These are phyloP conservation scores for Arthrobotrys pseudoclavata DNA, from an alignment of 2,329 filamentous ascomycete genomes.

Conservation along the genomic window DNA sequence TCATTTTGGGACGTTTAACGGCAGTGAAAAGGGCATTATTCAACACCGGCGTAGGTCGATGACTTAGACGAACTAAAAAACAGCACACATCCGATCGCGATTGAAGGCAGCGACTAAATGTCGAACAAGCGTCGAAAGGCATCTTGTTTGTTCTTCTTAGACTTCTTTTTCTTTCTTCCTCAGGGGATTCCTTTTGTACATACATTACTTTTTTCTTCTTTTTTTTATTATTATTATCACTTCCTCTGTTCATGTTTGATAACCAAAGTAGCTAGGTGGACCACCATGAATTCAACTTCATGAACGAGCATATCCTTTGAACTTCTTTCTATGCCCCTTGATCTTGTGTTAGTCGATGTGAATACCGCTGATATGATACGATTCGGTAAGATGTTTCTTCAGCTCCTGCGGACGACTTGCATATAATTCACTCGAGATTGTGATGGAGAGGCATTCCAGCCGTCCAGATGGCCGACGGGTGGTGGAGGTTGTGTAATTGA, in stretches of 20 bases:
- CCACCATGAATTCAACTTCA: slow-evolving; percentile 23
- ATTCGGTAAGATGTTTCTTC: not conserved
- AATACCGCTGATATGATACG: not conserved
- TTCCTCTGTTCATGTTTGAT: not conserved
- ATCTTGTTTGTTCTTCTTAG: slow-evolving; percentile 1
- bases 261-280: not conserved
- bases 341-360: not conserved
- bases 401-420: not conserved
- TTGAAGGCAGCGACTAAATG: not conserved
- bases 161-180: not conserved
- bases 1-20: slow-evolving; percentile 1
- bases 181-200: not conserved
- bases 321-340: too few relatives aligned
- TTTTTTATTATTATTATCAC: too few relatives aligned
- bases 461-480: not conserved
- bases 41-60: slow-evolving; percentile 12
- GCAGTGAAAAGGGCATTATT: slow-evolving; percentile 8
- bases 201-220: not conserved
- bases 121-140: slow-evolving; percentile 20
- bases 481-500: not conserved
- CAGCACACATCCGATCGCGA: not conserved
- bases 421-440: not conserved
- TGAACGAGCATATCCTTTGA: not conserved
- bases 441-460: slow-evolving; percentile 17
- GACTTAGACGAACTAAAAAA: not conserved